Percentiles rank a stretch among this genome's conserved stretches.
Evolutionary conservation across 108 stramenopile species (phyloP).

Genomic region (Cyclotella choctawhatcheeana): DNA sequence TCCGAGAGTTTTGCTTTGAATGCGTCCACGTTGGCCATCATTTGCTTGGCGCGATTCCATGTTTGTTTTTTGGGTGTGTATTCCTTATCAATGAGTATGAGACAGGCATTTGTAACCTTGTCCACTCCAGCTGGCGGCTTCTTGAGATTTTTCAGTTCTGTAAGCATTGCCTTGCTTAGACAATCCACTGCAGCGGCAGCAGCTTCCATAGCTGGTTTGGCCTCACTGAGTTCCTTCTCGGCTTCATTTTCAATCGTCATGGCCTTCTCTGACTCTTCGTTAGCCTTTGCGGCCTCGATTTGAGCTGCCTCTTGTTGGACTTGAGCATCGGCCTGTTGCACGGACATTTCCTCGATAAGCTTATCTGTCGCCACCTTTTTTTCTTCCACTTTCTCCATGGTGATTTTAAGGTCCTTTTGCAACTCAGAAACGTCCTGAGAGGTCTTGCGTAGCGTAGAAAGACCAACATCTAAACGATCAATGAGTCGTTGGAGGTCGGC

Average conservation of each 20-base stretch:
- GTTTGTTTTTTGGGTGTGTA: conserved; percentile 76
- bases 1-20: conserved; percentile 76
- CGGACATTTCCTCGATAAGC: conserved; percentile 83
- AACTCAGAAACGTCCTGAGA: conserved; percentile 86
- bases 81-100: conserved; percentile 88
- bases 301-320: conserved; percentile 82
- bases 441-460: conserved; percentile 85
- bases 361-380: conserved; percentile 85
- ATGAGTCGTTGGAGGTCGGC: conserved; percentile 74
- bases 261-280: conserved; percentile 71
- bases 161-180: conserved; percentile 85
- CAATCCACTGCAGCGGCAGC: conserved; percentile 87
- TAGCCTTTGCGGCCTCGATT: conserved; percentile 76
- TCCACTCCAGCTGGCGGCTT: conserved; percentile 86
- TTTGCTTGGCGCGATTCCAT: conserved; percentile 89
- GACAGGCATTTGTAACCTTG: conserved; percentile 81
- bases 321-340: conserved; percentile 80
- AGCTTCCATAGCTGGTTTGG: conserved; percentile 91
- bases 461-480: conserved; percentile 88
- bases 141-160: conserved; percentile 81
- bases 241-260: conserved; percentile 80
- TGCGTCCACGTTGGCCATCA: conserved; percentile 90
- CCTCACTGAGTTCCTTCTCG: conserved; percentile 81
- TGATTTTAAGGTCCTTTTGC: conserved; percentile 82
- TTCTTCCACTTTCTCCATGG: conserved; percentile 88